Evolutionary conservation across 176 grass and related monocot species (phyloP), one percentile per base, ranked within the genome.

Genomic region (Oryza rufipogon): DNA sequence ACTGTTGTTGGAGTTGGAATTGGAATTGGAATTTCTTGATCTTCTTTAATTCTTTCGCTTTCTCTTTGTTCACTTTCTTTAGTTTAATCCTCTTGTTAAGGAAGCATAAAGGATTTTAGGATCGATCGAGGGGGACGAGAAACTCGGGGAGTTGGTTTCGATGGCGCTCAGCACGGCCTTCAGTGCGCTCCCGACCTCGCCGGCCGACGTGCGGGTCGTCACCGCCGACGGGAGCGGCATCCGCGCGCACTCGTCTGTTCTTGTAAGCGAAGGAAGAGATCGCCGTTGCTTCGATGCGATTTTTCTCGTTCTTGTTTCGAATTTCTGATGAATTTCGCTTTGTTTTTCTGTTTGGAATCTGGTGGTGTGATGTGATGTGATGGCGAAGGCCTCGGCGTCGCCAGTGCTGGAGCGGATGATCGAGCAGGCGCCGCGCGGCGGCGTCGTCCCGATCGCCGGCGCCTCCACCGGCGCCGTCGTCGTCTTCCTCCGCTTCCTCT

Each of bases 331-430:
- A 34, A 60, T 39, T 68, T 22, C 6, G 4, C 11, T 4, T 41
- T 44, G 9, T 3, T 19, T 3, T 19, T 11, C 17, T 2, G 19
- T 28, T 28, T 54, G 19, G 34, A 28, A 68, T 34, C 28, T 56
- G 16, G 16, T 68, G 49, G 2, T 32, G 30, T 32, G 49, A 39
- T 39, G 38, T 1, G 7, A 41, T 38, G 36, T 6, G 36, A 63
- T 2, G 83, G 26, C 2, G 73, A 34, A 97, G 91, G 87, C 87
- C 38, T 87, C 89, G 41, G 85, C 82, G 34, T 97, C 91, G 10
- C 89, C 91, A 68, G 94, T 97, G 83, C 77, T 97, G 86, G 94
- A 97, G 83, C 60, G 77, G 79, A 78, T 92, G 89, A 85, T 97
- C 14, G 68, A 51, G 54, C 41, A 28, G 5, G 49, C 73, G 11